Base-by-base conservation (phyloP, 2,329 filamentous ascomycete genomes). In the Aureobasidium melanogenum region DNA sequence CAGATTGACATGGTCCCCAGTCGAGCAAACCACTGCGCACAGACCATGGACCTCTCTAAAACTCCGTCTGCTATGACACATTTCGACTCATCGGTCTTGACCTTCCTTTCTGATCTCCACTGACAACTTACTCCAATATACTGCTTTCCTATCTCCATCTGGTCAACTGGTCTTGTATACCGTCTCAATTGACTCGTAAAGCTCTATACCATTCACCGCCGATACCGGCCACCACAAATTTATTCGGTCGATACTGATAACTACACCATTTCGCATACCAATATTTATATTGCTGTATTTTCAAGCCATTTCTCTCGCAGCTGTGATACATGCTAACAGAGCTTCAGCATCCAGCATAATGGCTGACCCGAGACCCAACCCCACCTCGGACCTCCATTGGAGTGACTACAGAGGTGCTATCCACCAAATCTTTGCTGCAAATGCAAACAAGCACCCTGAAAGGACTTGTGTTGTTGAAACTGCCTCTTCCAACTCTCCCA, bases 391-490 rank as follows among this genome's bases (percentile, higher is more conserved):
- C 73, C 82, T 89, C 56, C 77, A 87, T 68, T 89, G 87, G 86
- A 81, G 80, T 47, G 81, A 80, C 69, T 89, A 84, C 71, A 73
- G 77, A 61, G 85, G 84, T 34, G 79, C 86, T 15, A 90, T 91
- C 67, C 86, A 90, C 68, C 83, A 89, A 62, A 83, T 86, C 65
- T 91, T 91, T 69, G 76, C 77, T 60, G 73, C 75, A 48, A 88
- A 89, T 76, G 89, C 89, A 9, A 73, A 81, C 69, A 80, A 77
- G 64, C 80, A 88, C 69, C 91, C 91, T 1, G 84, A 89, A 43
- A 79, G 84, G 68, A 74, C 82, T 60, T 89, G 87, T 67, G 85
- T 89, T 3, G 79, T 88, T 2, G 87, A 89, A 69, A 89, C 87
- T 5, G 76, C 78, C 5, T 80, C 79, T 7, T 75, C 60, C 73